Evolutionary conservation across 306 rosid genomes (phyloP).

Genomic region (Clitoria ternatea): DNA sequence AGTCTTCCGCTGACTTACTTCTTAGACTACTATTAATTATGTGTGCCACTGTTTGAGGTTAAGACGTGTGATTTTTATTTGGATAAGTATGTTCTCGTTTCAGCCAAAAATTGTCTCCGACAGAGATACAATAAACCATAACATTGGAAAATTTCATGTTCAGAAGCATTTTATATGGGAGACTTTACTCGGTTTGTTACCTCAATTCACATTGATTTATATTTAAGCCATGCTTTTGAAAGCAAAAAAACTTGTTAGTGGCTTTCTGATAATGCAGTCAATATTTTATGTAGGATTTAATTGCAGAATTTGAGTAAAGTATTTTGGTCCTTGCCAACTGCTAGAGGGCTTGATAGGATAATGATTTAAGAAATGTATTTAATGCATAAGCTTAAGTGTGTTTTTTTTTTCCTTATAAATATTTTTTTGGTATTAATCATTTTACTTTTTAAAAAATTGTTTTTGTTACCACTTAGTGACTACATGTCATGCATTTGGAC

Average conservation of each 20-base stretch:
- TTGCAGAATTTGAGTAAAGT: neutral
- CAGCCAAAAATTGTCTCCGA: neutral
- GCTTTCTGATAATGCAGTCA: neutral
- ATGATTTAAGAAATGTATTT: neutral
- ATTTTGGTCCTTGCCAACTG: neutral
- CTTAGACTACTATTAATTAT: neutral
- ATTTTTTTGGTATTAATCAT: too few species aligned
- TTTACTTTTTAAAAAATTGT: too few species aligned
- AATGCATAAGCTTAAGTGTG: too few species aligned
- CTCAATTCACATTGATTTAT: constrained; percentile 4
- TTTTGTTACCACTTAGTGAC: too few species aligned
- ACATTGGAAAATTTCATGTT: neutral
- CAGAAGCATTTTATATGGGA: neutral
- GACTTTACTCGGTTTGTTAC: neutral
- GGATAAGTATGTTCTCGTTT: neutral
- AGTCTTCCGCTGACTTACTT: neutral
- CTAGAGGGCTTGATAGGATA: neutral
- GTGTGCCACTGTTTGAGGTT: constrained; percentile 1
- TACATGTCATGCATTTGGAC: too few species aligned
- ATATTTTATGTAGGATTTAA: neutral
- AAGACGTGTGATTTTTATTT: constrained; percentile 3
- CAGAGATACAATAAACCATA: neutral
- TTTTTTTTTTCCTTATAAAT: too few species aligned
- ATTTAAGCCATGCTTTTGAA: constrained; percentile 13
- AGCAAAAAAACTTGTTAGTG: neutral